phyloP scores from a whole-genome alignment of 2,329 filamentous ascomycete genomes.

The Bisporella sp. region DNA sequence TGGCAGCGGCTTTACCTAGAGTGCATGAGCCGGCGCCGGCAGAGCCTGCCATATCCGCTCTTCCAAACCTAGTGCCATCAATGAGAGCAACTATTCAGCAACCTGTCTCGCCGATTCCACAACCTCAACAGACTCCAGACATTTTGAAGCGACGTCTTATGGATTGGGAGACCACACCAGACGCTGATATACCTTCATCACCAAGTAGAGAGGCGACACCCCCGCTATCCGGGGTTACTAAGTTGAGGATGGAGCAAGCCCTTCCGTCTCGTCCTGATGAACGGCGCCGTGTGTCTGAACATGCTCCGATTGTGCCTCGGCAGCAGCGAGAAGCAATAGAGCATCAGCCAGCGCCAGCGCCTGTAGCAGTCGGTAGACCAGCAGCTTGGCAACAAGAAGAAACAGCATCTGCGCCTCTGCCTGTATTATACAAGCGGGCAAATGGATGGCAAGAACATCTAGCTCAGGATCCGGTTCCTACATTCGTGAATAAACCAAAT shows the following conservation, averaged over 20 bases:
- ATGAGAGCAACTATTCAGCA: constrained; percentile 17
- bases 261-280: not conserved
- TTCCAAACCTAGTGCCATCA: constrained; percentile 4
- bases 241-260: constrained; percentile 1
- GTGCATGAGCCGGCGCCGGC: too few species aligned
- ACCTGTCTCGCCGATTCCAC: constrained; percentile 20
- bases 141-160: constrained; percentile 7
- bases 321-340: too few species aligned
- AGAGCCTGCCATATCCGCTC: not conserved
- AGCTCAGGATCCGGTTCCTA: too few species aligned
- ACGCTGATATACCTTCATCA: not conserved
- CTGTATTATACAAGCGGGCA: too few species aligned
- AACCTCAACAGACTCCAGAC: constrained; percentile 6
- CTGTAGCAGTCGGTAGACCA: not conserved
- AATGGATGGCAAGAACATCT: too few species aligned
- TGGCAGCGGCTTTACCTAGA: constrained; percentile 7
- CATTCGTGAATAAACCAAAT: too few species aligned
- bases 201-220: not conserved
- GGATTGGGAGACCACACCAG: constrained; percentile 11
- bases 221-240: not conserved
- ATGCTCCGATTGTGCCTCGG: too few species aligned
- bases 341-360: too few species aligned
- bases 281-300: too few species aligned
- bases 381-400: not conserved
- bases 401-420: too few species aligned